Percentiles rank a stretch among this genome's conserved stretches.
Conservation (phyloP, 106 monocot genomes). For the Apostasia shenzhenica region DNA sequence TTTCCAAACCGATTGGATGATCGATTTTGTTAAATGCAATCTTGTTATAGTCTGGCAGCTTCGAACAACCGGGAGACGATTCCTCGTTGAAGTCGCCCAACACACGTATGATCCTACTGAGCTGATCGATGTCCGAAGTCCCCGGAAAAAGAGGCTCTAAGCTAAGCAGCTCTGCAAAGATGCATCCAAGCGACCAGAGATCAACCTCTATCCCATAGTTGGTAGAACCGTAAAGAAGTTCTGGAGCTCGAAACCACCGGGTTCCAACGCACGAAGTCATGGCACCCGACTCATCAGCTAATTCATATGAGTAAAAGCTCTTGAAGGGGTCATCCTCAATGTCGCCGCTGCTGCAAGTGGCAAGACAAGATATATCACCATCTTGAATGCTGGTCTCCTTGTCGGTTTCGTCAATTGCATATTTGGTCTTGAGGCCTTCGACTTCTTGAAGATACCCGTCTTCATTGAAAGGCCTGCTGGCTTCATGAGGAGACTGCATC, state of each 20-base stretch:
- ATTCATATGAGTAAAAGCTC: slow-evolving; percentile 33
- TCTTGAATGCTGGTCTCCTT: slow-evolving; percentile 43
- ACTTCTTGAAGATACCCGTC: slow-evolving; percentile 43
- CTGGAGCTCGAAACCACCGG: slow-evolving; percentile 84
- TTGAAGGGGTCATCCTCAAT: slow-evolving; percentile 61
- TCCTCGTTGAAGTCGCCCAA: slow-evolving; percentile 72
- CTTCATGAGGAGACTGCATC: slow-evolving; percentile 22
- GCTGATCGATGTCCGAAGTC: slow-evolving; percentile 76
- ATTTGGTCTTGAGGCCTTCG: slow-evolving; percentile 44
- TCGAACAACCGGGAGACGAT: slow-evolving; percentile 59
- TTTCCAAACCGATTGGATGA: slow-evolving; percentile 56
- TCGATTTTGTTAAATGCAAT: slow-evolving; percentile 66
- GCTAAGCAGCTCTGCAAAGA: slow-evolving; percentile 69
- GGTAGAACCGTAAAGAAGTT: slow-evolving; percentile 79
- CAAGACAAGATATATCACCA: slow-evolving; percentile 73
- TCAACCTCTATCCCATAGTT: slow-evolving; percentile 70
- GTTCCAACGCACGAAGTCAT: slow-evolving; percentile 88
- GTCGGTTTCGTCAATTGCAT: slow-evolving; percentile 30
- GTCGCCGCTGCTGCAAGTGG: slow-evolving; percentile 79
- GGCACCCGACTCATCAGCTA: slow-evolving; percentile 29
- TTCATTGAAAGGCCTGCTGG: slow-evolving; percentile 19
- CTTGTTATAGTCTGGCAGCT: slow-evolving; percentile 70
- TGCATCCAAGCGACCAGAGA: slow-evolving; percentile 83
- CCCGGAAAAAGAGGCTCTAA: slow-evolving; percentile 80
- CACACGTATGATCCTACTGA: slow-evolving; percentile 60